A percentile compares a stretch with the other conserved stretches of the same genome.
phyloP scores from a whole-genome alignment of 306 rosid species.

The Sphenostylis stenocarpa region DNA sequence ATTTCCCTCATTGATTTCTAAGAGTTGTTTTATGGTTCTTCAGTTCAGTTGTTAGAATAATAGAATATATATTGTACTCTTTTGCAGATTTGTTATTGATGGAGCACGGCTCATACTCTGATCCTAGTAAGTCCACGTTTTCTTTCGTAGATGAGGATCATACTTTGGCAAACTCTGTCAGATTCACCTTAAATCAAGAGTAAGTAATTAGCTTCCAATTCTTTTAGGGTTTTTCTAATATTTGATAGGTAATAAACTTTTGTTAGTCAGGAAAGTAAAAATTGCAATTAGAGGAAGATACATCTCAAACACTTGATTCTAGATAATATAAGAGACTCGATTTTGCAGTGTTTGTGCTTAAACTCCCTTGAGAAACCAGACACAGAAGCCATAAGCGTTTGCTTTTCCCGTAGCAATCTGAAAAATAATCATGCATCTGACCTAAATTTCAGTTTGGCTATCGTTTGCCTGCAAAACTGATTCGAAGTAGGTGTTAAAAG shows the following conservation, averaged over 20 bases:
- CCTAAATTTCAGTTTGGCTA: not conserved
- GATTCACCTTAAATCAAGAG: constrained; percentile 85
- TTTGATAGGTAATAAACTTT: not conserved
- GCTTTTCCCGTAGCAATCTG: not conserved
- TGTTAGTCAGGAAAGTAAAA: not conserved
- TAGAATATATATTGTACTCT: not conserved
- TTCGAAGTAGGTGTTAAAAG: no score
- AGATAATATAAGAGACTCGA: not conserved
- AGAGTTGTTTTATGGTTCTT: not conserved
- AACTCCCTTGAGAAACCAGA: not conserved
- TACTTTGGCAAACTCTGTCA: constrained; percentile 68
- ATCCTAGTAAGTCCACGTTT: constrained; percentile 65
- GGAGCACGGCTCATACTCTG: constrained; percentile 67
- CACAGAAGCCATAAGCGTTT: no score
- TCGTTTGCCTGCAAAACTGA: not conserved
- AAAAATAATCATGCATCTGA: not conserved
- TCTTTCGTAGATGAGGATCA: constrained; percentile 73
- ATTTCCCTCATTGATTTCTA: not conserved
- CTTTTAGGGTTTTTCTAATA: not conserved
- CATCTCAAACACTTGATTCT: not conserved
- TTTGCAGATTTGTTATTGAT: constrained; percentile 30
- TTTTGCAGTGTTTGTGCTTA: not conserved
- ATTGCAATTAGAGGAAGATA: not conserved
- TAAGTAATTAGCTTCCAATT: constrained; percentile 31
- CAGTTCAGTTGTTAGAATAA: not conserved